These are phyloP conservation scores for Rubia peregrina DNA, from an alignment of 305 asterid species.

Conservation along the genomic window DNA sequence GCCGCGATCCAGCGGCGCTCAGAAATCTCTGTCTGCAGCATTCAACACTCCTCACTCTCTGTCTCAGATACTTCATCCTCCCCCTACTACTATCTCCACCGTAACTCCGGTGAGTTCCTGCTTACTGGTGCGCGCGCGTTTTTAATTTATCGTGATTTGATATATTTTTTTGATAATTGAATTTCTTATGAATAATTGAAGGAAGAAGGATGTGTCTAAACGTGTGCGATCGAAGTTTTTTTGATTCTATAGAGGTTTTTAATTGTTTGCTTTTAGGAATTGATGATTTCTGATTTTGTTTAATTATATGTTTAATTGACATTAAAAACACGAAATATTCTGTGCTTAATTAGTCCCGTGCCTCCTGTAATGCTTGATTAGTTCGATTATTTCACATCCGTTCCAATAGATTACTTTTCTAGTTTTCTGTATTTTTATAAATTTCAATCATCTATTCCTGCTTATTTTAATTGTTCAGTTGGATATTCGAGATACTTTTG, in stretches of 20 bases:
- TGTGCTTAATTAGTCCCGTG: too few relatives aligned
- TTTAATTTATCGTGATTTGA: neutral
- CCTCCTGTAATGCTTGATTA: neutral
- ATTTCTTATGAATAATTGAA: neutral
- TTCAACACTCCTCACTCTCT: constrained; percentile 12
- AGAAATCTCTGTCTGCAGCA: neutral
- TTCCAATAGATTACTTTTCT: neutral
- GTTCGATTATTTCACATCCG: neutral
- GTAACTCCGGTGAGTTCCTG: neutral
- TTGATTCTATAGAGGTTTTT: neutral
- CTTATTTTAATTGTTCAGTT: neutral
- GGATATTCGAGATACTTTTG: neutral
- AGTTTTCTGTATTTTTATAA: neutral
- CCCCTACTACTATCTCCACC: neutral
- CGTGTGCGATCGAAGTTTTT: neutral
- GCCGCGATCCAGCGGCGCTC: neutral
- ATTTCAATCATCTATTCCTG: too few relatives aligned
- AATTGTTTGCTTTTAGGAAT: neutral
- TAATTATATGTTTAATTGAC: neutral
- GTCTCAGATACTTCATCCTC: constrained; percentile 18
- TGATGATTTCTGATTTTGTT: neutral
- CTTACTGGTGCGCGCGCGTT: neutral
- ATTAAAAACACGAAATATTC: too few relatives aligned
- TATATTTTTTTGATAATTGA: neutral
- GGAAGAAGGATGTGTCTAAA: neutral